A percentile compares a stretch with the other conserved stretches of the same genome.
phyloP scores from a whole-genome alignment of 75 land plant genomes.

The Larix kaempferi region DNA sequence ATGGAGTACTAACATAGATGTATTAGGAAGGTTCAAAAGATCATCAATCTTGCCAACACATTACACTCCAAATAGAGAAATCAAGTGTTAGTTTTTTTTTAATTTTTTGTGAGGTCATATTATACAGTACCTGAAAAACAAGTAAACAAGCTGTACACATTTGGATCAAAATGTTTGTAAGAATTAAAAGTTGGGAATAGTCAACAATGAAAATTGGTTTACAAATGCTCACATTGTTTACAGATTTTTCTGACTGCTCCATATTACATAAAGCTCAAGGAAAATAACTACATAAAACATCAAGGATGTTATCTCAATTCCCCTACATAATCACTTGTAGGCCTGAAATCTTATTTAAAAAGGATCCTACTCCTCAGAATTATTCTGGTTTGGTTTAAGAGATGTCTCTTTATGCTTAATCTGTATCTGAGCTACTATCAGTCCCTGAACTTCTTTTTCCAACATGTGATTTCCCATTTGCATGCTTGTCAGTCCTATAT shows the following conservation, averaged over 20 bases:
- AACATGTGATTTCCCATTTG: slow-evolving; percentile 11
- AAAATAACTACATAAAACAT: background rate
- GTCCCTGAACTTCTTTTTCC: slow-evolving; percentile 11
- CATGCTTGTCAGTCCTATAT: slow-evolving; percentile 2
- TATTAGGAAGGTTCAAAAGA: background rate
- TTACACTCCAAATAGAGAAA: background rate
- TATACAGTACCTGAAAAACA: background rate
- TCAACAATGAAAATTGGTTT: background rate
- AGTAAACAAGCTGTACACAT: background rate
- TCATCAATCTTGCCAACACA: background rate
- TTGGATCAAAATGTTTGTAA: background rate
- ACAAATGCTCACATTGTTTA: background rate
- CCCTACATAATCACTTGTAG: background rate
- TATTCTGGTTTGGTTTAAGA: background rate
- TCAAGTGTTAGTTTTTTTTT: background rate
- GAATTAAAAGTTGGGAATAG: background rate
- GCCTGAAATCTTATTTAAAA: slow-evolving; percentile 3
- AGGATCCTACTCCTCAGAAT: slow-evolving; percentile 5
- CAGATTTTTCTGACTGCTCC: background rate
- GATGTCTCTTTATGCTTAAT: background rate
- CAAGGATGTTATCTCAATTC: background rate
- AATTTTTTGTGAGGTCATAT: background rate
- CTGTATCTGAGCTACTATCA: slow-evolving; percentile 9
- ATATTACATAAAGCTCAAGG: background rate
- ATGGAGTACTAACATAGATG: background rate